Percentiles rank a stretch among this genome's conserved stretches.
Evolutionary conservation across 2,329 filamentous ascomycete genomes (phyloP).

Genomic region (Pseudogymnoascus sp.): DNA sequence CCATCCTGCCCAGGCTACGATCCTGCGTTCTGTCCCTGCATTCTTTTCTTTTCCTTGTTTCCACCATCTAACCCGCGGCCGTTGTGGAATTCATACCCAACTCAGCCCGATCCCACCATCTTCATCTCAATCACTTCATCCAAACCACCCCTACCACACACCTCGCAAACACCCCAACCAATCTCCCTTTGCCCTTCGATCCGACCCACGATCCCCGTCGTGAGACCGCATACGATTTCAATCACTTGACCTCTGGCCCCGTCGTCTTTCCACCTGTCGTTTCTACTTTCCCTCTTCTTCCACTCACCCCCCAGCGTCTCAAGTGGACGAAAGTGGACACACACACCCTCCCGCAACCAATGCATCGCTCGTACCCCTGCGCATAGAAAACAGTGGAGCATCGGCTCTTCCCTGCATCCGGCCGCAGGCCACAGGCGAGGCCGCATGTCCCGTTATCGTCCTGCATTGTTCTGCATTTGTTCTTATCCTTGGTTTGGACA

Average conservation of each 20-base stretch:
- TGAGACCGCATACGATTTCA: slow-evolving; percentile 45
- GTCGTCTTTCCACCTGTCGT: slow-evolving; percentile 46
- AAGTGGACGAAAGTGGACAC: background rate
- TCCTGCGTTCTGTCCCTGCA: background rate
- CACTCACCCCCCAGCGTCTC: background rate
- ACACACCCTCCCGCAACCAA: background rate
- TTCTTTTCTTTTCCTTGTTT: background rate
- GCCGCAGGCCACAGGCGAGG: background rate
- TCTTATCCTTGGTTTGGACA: slow-evolving; percentile 2
- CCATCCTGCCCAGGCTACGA: background rate
- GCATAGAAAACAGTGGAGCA: background rate
- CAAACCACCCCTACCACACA: background rate
- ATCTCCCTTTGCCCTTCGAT: slow-evolving; percentile 13
- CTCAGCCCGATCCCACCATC: background rate
- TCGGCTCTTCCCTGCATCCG: background rate
- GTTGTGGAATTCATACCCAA: background rate
- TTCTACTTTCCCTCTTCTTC: slow-evolving; percentile 48
- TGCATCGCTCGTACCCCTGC: background rate
- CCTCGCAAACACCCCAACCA: background rate
- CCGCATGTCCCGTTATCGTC: slow-evolving; percentile 1
- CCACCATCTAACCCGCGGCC: background rate
- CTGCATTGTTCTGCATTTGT: background rate
- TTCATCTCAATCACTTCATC: slow-evolving; percentile 2
- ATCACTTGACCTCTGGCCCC: slow-evolving; percentile 48
- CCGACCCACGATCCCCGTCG: slow-evolving; percentile 12